Conservation (phyloP, 331 rosid species). For the Pyrus hybrid region DNA sequence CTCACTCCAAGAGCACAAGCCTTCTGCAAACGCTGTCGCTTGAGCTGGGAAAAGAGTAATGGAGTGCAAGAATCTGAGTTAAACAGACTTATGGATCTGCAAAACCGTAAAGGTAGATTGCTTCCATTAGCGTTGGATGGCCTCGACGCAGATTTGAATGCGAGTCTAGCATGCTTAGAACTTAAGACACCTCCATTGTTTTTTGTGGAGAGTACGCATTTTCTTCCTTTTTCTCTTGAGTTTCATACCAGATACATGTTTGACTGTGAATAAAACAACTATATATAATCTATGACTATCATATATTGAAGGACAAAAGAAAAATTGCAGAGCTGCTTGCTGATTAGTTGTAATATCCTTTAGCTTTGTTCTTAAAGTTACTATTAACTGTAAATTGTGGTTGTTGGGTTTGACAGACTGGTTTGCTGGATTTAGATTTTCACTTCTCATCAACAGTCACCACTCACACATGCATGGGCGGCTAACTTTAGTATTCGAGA, state of each 20-base stretch:
- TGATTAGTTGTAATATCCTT: background rate
- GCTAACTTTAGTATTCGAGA: no score
- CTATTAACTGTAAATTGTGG: background rate
- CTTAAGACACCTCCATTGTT: slow-evolving; percentile 17
- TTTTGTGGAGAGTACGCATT: slow-evolving; percentile 4
- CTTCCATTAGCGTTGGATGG: slow-evolving; percentile 19
- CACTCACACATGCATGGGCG: background rate
- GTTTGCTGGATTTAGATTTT: background rate
- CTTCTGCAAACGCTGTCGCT: slow-evolving; percentile 28
- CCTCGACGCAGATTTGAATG: slow-evolving; percentile 25
- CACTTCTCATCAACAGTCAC: background rate
- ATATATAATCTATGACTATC: background rate
- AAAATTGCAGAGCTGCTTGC: background rate
- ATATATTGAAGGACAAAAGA: background rate
- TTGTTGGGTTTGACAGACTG: background rate
- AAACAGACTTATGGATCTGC: slow-evolving; percentile 23
- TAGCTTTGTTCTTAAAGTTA: background rate
- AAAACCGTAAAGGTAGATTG: slow-evolving; percentile 21
- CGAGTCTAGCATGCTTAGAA: slow-evolving; percentile 19
- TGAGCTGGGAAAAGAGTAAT: slow-evolving; percentile 17
- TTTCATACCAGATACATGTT: slow-evolving; percentile 12
- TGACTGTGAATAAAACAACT: slow-evolving; percentile 2
- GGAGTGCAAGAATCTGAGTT: slow-evolving; percentile 13
- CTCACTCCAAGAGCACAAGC: slow-evolving; percentile 64
- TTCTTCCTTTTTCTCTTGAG: slow-evolving; percentile 8